phyloP scores from a whole-genome alignment of 805 yeast species.

The Candida andamanensis region DNA sequence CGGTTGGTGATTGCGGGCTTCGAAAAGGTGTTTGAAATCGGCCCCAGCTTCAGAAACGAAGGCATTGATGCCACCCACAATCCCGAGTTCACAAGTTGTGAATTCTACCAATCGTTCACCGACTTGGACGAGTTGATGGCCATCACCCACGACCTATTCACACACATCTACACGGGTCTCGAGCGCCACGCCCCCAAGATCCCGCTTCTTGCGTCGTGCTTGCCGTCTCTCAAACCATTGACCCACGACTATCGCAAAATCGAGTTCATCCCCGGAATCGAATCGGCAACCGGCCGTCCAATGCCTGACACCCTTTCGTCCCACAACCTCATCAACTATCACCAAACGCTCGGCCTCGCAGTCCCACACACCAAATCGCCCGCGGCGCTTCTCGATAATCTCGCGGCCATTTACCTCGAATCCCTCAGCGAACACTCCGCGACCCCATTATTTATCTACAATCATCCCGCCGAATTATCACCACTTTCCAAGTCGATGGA shows the following conservation, averaged over 20 bases:
- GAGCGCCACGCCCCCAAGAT: constrained; percentile 5
- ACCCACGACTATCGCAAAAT: constrained; percentile 24
- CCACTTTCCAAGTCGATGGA: constrained; percentile 75
- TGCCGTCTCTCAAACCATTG: constrained; percentile 14
- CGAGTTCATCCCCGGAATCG: constrained; percentile 68
- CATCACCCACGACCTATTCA: constrained; percentile 56
- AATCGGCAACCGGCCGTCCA: constrained; percentile 41
- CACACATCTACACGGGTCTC: constrained; percentile 26
- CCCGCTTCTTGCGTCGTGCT: constrained; percentile 13
- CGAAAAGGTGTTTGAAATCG: constrained; percentile 83
- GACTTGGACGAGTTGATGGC: constrained; percentile 61
- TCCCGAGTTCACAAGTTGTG: constrained; percentile 90
- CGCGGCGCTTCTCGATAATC: constrained; percentile 57
- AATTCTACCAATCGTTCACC: constrained; percentile 74
- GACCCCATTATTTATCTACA: constrained; percentile 67
- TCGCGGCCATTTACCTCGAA: constrained; percentile 62
- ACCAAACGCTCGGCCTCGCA: constrained; percentile 28
- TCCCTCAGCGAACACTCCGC: constrained; percentile 25
- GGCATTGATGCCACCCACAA: constrained; percentile 91
- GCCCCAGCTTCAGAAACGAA: constrained; percentile 83
- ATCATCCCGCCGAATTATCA: constrained; percentile 81
- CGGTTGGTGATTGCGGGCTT: constrained; percentile 78
- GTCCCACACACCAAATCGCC: constrained; percentile 43
- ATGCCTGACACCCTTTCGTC: constrained; percentile 45
- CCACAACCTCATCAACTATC: constrained; percentile 38